Evolutionary conservation across 2,329 filamentous ascomycete genomes (phyloP), one percentile per base, ranked within the genome.

Genomic region (Gnomoniopsis sp.): DNA sequence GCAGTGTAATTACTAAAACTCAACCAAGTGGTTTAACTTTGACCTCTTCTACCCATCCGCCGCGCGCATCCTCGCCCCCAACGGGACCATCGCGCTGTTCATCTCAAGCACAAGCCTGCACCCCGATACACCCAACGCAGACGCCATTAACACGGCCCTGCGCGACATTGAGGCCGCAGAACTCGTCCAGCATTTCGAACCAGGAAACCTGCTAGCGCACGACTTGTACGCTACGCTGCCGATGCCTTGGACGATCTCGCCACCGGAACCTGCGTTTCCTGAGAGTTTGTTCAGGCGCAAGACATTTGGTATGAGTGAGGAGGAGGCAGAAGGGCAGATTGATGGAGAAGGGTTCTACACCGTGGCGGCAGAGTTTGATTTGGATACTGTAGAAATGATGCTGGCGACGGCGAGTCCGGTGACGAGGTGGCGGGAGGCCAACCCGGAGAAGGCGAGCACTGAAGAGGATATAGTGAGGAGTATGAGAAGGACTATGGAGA

Each of bases 31-130:
- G 83, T 84, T 86, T 69, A 74, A 85, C 63, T 58, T 62, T 51
- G 23, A 49, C 8, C 50, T 51, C n/a, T 63, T 63, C 48, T 63
- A 58, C 58, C 41, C 43, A 6, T 41, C 49, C 14, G 62, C 59
- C 15, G 62, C 62, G 11, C 56, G 57, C 19, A 51, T 63, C 30
- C 50, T 63, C 26, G 43, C 46, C 12, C 56, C 59, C 3, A 58
- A 58, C 7, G 62, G 62, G 2, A 83, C 75, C 3, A 77, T 85
- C 0, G 81, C 80, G 0, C 57, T 86, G 1, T 85, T 80, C 80
- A 70, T 70, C 0, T 69, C 66, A 3, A 72, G 72, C 6, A 59
- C 64, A 21, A 58, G 60, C 12, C 58, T 71, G 3, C 67, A 75
- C 56, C 52, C 49, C 34, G 38, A 7, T 30, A 41, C 22, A 21